These are phyloP conservation scores for Styphnolobium japonicum DNA, from an alignment of 306 rosid species.

Conservation along the genomic window DNA sequence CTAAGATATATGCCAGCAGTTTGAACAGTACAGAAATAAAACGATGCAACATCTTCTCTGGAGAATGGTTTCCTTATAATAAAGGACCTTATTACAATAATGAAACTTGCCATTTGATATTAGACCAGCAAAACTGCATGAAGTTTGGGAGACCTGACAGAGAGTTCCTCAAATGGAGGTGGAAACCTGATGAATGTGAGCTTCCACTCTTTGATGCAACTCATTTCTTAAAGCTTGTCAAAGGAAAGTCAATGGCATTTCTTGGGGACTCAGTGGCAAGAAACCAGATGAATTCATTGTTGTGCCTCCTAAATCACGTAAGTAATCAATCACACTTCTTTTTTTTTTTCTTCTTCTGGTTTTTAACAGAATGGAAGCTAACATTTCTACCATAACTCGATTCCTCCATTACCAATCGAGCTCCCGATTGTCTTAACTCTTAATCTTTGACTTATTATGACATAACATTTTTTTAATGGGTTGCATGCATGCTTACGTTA, in stretches of 20 bases:
- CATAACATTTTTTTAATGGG: neutral
- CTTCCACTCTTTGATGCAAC: slow-evolving; percentile 67
- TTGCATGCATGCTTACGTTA: neutral
- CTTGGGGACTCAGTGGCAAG: slow-evolving; percentile 80
- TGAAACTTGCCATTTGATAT: slow-evolving; percentile 51
- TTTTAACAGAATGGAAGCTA: neutral
- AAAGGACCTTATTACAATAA: slow-evolving; percentile 58
- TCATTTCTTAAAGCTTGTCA: slow-evolving; percentile 56
- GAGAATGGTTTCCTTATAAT: slow-evolving; percentile 64
- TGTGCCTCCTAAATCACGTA: slow-evolving; percentile 58
- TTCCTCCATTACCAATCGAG: neutral
- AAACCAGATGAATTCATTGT: slow-evolving; percentile 74
- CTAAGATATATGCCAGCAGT: neutral
- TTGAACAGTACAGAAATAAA: slow-evolving; percentile 9
- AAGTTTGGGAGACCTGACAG: slow-evolving; percentile 67
- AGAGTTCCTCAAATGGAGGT: slow-evolving; percentile 67
- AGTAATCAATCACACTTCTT: neutral
- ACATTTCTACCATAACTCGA: neutral
- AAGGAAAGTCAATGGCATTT: slow-evolving; percentile 73
- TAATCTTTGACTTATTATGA: neutral
- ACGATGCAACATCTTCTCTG: slow-evolving; percentile 54
- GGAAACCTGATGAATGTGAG: slow-evolving; percentile 75
- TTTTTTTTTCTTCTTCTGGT: neutral
- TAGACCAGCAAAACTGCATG: slow-evolving; percentile 73
- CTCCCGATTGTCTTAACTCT: neutral